A percentile compares a stretch with the other conserved stretches of the same genome.
Evolutionary conservation across 2,329 filamentous ascomycete species (phyloP).

Genomic region (Elsinoe perseae): DNA sequence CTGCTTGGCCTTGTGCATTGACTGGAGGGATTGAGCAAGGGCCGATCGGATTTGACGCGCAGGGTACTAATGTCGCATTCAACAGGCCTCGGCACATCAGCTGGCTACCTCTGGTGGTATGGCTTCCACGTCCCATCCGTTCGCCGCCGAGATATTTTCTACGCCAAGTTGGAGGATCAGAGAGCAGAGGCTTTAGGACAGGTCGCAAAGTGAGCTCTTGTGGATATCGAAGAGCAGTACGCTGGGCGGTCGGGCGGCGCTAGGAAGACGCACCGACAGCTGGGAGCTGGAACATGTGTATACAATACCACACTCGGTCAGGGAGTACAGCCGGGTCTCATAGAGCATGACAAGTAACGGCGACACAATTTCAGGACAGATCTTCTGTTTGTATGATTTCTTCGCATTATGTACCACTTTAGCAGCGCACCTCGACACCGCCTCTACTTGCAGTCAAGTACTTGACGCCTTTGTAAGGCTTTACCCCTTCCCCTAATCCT

Average conservation of each 20-base stretch:
- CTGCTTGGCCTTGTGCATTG: too few species aligned
- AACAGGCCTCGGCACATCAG: slow-evolving; percentile 53
- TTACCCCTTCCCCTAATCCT: slow-evolving; percentile 77
- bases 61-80: background rate
- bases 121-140: slow-evolving; percentile 59
- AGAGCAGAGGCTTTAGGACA: slow-evolving; percentile 43
- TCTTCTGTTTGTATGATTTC: background rate
- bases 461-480: slow-evolving; percentile 97
- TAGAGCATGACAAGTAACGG: slow-evolving; percentile 1
- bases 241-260: background rate
- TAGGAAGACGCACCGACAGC: background rate
- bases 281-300: background rate
- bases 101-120: slow-evolving; percentile 63
- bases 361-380: background rate
- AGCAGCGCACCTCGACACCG: slow-evolving; percentile 46
- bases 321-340: background rate
- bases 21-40: background rate
- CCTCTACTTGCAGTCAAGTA: slow-evolving; percentile 68
- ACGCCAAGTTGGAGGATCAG: slow-evolving; percentile 56
- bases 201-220: background rate
- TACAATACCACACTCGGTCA: background rate
- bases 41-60: background rate
- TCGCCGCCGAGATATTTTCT: slow-evolving; percentile 55
- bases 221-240: too few species aligned
- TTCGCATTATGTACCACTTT: background rate